These are phyloP conservation scores for Panicum miliaceum DNA, from an alignment of 176 grass and related monocot species.

Conservation along the genomic window DNA sequence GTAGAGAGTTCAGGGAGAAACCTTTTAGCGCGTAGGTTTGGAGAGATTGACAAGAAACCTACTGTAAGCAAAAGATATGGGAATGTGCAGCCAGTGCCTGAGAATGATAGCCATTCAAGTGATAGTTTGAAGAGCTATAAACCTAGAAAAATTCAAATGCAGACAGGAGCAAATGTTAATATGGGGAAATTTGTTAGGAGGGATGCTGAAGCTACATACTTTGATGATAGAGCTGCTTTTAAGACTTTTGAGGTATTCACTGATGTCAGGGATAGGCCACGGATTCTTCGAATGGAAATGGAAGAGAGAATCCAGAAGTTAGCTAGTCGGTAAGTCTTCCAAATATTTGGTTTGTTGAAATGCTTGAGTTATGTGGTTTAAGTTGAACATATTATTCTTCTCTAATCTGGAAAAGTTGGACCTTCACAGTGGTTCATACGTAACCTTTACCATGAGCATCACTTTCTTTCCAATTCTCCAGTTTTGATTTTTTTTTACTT, in stretches of 20 bases:
- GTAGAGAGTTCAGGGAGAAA: constrained; percentile 33
- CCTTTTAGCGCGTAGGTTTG: constrained; percentile 12
- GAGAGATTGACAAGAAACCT: constrained; percentile 34
- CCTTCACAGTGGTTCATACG: constrained; percentile 4
- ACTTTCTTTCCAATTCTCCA: background rate
- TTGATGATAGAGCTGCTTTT: constrained; percentile 90
- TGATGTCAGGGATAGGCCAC: constrained; percentile 86
- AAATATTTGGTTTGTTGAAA: constrained; percentile 34
- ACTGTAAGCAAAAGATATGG: constrained; percentile 37
- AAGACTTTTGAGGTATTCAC: constrained; percentile 85
- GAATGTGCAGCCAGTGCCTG: constrained; percentile 6
- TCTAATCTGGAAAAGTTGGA: constrained; percentile 1
- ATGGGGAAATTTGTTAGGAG: constrained; percentile 38
- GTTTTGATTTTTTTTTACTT: background rate
- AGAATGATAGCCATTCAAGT: constrained; percentile 29
- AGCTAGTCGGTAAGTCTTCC: constrained; percentile 71
- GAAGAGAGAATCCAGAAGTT: constrained; percentile 91
- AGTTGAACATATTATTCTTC: constrained; percentile 10
- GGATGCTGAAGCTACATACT: constrained; percentile 31
- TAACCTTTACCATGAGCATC: constrained; percentile 25
- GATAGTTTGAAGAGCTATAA: constrained; percentile 26
- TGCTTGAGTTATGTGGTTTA: background rate
- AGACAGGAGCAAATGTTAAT: constrained; percentile 40
- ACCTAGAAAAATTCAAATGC: constrained; percentile 38
- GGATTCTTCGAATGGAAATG: constrained; percentile 88